These are phyloP conservation scores for Vinca minor DNA, from an alignment of 257 asterid species.

Conservation along the genomic window DNA sequence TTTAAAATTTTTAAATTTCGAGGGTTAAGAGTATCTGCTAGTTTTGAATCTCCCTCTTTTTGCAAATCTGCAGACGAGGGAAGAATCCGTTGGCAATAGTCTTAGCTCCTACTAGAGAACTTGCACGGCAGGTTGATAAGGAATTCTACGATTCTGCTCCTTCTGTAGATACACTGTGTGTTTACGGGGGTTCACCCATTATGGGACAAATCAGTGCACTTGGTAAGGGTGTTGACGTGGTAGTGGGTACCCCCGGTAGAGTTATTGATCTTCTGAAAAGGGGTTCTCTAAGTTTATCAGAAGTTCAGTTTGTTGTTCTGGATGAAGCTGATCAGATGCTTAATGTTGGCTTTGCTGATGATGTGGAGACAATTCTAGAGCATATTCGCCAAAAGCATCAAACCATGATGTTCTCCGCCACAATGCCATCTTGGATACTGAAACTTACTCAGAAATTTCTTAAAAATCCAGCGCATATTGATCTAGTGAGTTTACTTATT, in stretches of 20 bases:
- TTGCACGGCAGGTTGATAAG: slow-evolving; percentile 84
- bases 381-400: slow-evolving; percentile 72
- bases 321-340: slow-evolving; percentile 99
- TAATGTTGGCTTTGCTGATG: slow-evolving; percentile 92
- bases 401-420: slow-evolving; percentile 97
- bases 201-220: slow-evolving; percentile 72
- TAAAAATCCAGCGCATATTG: slow-evolving; percentile 63
- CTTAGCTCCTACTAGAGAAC: slow-evolving; percentile 95
- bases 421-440: slow-evolving; percentile 92
- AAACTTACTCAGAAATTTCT: slow-evolving; percentile 74
- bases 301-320: slow-evolving; percentile 74
- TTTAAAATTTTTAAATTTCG: neutral
- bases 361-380: slow-evolving; percentile 77
- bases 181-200: slow-evolving; percentile 86
- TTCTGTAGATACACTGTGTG: slow-evolving; percentile 67
- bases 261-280: slow-evolving; percentile 82
- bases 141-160: slow-evolving; percentile 79
- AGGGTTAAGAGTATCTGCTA: neutral
- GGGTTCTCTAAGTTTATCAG: slow-evolving; percentile 60
- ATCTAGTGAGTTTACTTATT: slow-evolving; percentile 54
- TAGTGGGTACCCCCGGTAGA: slow-evolving; percentile 95
- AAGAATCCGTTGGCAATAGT: slow-evolving; percentile 69
- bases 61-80: slow-evolving; percentile 50
- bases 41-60: slow-evolving; percentile 8
- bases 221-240: slow-evolving; percentile 68